Evolutionary conservation across 441 rosid species (phyloP).

Genomic region (Pelargonium citronellum): DNA sequence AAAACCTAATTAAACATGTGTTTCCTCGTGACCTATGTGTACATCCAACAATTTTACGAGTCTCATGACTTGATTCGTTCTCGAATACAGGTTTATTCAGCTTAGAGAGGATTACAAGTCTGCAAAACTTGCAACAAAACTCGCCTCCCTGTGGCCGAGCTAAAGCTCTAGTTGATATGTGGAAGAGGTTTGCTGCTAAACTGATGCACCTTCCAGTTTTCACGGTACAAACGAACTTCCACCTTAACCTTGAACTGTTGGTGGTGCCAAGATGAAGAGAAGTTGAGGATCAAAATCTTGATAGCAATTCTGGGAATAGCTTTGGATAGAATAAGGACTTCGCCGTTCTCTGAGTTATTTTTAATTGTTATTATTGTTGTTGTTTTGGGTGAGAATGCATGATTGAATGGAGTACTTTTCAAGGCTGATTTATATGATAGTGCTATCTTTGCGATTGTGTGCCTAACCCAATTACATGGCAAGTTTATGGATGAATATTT

Average conservation of each 20-base stretch:
- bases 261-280: background rate
- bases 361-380: background rate
- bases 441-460: background rate
- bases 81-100: conserved; percentile 71
- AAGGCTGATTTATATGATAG: background rate
- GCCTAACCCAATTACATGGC: background rate
- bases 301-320: conserved; percentile 1
- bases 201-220: background rate
- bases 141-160: conserved; percentile 74
- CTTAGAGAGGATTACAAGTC: conserved; percentile 95
- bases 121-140: conserved; percentile 79
- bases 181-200: conserved; percentile 14
- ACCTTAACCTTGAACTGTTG: background rate
- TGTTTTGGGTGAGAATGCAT: background rate
- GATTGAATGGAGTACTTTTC: conserved; percentile 1
- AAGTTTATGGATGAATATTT: conserved; percentile 1
- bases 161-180: conserved; percentile 37
- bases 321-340: background rate
- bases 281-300: background rate
- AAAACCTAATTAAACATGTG: background rate
- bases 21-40: background rate
- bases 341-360: background rate
- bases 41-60: background rate
- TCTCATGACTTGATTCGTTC: background rate
- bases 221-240: background rate